Conservation (phyloP, 1,139 yeast genomes). For the Candida tunisiensis region DNA sequence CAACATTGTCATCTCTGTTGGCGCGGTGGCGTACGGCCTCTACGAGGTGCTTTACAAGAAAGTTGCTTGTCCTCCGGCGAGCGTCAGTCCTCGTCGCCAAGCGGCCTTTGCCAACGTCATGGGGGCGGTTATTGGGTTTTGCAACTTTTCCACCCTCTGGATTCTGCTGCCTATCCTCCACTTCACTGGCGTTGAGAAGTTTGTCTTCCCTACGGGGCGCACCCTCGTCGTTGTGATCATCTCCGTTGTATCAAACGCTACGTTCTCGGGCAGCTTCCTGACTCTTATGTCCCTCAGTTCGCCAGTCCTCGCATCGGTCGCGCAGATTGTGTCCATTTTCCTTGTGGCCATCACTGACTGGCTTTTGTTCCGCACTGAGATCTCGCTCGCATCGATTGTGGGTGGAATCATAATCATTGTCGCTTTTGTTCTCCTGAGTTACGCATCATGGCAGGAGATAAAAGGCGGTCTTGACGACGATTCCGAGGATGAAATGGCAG, state of each 20-base stretch:
- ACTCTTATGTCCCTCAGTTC: conserved; percentile 72
- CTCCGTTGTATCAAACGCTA: conserved; percentile 39
- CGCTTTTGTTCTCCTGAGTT: conserved; percentile 55
- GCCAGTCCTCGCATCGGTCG: conserved; percentile 74
- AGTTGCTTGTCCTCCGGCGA: conserved; percentile 56
- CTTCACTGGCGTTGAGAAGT: conserved; percentile 37
- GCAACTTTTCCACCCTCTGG: conserved; percentile 36
- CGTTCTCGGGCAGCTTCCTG: conserved; percentile 58
- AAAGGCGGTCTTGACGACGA: conserved; percentile 26
- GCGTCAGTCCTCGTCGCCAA: conserved; percentile 35
- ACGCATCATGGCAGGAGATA: conserved; percentile 63
- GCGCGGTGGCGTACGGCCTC: conserved; percentile 73
- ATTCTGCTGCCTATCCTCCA: conserved; percentile 34
- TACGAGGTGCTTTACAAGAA: conserved; percentile 76
- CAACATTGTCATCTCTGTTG: conserved; percentile 50
- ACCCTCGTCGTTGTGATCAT: conserved; percentile 28
- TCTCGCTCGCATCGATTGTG: conserved; percentile 18
- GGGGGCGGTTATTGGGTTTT: conserved; percentile 41
- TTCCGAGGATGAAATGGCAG: conserved; percentile 6
- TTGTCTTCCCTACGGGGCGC: conserved; percentile 33
- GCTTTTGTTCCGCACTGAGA: conserved; percentile 40
- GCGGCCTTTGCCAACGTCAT: conserved; percentile 41
- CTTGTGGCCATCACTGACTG: conserved; percentile 70
- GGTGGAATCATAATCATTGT: conserved; percentile 28
- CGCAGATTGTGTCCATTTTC: conserved; percentile 62